phyloP scores from a whole-genome alignment of 495 filamentous ascomycete genomes.

The Geopyxis carbonaria region DNA sequence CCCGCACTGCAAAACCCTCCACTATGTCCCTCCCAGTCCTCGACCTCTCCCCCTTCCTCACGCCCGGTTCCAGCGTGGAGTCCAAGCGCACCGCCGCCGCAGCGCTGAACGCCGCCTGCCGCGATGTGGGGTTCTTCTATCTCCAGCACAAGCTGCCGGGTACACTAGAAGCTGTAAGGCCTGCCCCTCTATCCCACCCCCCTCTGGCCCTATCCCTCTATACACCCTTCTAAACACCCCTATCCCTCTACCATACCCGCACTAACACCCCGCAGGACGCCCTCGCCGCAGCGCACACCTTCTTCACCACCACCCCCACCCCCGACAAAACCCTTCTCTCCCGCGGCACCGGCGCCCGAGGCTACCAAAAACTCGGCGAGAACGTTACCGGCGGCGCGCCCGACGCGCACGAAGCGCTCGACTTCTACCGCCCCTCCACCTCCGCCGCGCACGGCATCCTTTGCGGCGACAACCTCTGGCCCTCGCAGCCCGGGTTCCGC shows the following conservation, averaged over 20 bases:
- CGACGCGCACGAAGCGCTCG: conserved; percentile 12
- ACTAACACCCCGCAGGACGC: conserved; percentile 4
- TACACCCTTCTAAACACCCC: too few relatives aligned
- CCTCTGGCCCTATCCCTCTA: too few relatives aligned
- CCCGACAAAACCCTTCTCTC: conserved; percentile 10
- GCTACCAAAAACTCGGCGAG: conserved; percentile 19
- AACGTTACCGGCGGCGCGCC: conserved; percentile 15
- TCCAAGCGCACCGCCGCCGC: conserved; percentile 10
- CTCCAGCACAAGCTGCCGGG: conserved; percentile 3
- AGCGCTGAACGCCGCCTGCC: conserved; percentile 18
- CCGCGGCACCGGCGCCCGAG: conserved; percentile 19
- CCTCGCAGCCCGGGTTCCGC: background rate
- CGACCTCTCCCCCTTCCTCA: conserved; percentile 17
- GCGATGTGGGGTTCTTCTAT: conserved; percentile 21
- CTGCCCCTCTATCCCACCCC: too few relatives aligned
- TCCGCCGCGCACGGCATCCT: background rate
- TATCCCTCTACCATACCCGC: conserved; percentile 13
- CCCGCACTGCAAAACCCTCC: too few relatives aligned
- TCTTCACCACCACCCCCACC: conserved; percentile 13
- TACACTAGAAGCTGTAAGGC: too few relatives aligned
- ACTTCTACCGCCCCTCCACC: conserved; percentile 11
- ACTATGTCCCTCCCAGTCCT: conserved; percentile 14
- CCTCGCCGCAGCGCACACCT: conserved; percentile 16
- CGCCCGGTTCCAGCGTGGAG: background rate
- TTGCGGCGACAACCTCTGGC: conserved; percentile 5